These are phyloP conservation scores for Pseudogymnoascus sp. DNA, from an alignment of 2,329 filamentous ascomycete species.

Conservation along the genomic window DNA sequence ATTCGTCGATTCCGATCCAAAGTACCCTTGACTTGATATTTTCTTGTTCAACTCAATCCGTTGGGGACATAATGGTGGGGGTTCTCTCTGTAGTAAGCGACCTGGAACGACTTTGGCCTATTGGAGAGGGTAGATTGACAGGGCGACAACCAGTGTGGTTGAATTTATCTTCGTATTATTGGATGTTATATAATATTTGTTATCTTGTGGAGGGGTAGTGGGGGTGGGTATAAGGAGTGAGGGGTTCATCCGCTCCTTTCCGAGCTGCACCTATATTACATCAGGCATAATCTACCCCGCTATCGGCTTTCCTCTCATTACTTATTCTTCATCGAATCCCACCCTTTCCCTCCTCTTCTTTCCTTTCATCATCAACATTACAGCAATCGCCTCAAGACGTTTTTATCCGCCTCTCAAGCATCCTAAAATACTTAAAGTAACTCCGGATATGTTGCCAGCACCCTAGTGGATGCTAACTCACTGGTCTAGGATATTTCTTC, in stretches of 20 bases:
- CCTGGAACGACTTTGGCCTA: neutral
- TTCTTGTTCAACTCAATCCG: neutral
- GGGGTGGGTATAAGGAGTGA: neutral
- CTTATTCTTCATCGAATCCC: slow-evolving; percentile 8
- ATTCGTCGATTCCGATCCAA: neutral
- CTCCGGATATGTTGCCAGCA: neutral
- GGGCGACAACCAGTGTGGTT: neutral
- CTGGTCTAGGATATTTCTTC: slow-evolving; percentile 7
- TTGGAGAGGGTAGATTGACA: neutral
- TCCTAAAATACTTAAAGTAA: neutral
- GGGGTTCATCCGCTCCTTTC: slow-evolving; percentile 9
- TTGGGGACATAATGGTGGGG: neutral
- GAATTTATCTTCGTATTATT: neutral
- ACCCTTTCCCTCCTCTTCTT: neutral
- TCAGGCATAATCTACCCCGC: slow-evolving; percentile 9
- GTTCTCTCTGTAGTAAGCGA: neutral
- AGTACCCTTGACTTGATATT: neutral
- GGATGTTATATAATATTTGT: neutral
- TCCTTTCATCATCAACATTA: neutral
- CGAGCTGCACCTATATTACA: neutral
- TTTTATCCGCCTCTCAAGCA: neutral
- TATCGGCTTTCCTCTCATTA: slow-evolving; percentile 1
- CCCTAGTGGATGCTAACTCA: neutral
- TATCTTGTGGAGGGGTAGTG: slow-evolving; percentile 5
- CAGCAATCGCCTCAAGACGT: neutral